Conservation (phyloP, 768 basidiomycete genomes). For the Boletus eberwhitei region DNA sequence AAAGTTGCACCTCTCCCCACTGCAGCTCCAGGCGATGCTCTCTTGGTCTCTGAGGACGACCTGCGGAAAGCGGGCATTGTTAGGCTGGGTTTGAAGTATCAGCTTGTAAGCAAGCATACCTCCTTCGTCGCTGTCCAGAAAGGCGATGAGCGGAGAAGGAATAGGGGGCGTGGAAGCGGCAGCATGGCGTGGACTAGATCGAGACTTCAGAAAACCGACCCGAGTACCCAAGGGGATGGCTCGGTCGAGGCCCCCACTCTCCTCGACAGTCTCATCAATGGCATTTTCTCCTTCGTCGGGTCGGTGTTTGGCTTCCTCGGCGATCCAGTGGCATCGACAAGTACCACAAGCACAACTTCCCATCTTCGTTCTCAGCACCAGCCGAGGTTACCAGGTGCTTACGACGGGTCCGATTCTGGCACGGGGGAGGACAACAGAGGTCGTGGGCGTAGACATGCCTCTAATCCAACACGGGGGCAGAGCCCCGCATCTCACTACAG, state of each 20-base stretch:
- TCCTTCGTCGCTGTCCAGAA: slow-evolving; percentile 55
- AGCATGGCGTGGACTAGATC: slow-evolving; percentile 15
- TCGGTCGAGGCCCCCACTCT: slow-evolving; percentile 1
- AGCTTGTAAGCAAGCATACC: slow-evolving; percentile 49
- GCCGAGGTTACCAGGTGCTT: slow-evolving; percentile 20
- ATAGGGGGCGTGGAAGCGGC: neutral
- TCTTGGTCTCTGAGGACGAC: slow-evolving; percentile 30
- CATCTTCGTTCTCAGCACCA: neutral
- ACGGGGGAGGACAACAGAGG: neutral
- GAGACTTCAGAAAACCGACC: slow-evolving; percentile 6
- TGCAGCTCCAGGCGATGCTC: slow-evolving; percentile 23
- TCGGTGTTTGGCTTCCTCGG: slow-evolving; percentile 14
- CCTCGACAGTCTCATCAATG: slow-evolving; percentile 18
- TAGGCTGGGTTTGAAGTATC: slow-evolving; percentile 48
- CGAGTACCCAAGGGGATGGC: neutral
- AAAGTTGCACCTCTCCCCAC: slow-evolving; percentile 32
- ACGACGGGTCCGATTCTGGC: slow-evolving; percentile 15
- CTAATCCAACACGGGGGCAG: slow-evolving; percentile 1
- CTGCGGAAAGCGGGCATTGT: slow-evolving; percentile 45
- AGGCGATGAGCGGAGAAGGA: slow-evolving; percentile 22
- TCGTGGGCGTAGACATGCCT: neutral
- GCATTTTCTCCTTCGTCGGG: slow-evolving; percentile 14
- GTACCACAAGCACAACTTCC: neutral
- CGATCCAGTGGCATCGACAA: neutral
- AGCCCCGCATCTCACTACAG: slow-evolving; percentile 28